A percentile compares a stretch with the other conserved stretches of the same genome.
Conservation (phyloP, 768 basidiomycete species). For the Lactifluus subvellereus region DNA sequence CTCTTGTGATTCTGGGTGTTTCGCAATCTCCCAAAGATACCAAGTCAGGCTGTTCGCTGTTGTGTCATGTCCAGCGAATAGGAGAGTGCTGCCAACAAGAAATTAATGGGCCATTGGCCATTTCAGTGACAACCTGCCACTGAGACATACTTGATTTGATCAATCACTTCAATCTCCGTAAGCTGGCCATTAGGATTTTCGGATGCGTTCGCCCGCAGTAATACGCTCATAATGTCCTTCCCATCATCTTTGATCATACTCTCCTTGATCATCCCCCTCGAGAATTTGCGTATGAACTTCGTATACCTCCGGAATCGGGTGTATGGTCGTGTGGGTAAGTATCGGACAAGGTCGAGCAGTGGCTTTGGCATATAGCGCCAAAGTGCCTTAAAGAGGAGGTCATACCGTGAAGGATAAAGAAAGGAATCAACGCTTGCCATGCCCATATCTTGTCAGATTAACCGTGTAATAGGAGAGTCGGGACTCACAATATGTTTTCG, state of each 20-base stretch:
- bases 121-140: neutral
- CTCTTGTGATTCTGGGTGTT: no score
- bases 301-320: constrained; percentile 10
- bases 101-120: neutral
- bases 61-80: neutral
- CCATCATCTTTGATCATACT: no score
- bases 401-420: no score
- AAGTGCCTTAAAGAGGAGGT: no score
- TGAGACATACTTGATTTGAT: constrained; percentile 17
- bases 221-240: constrained; percentile 26
- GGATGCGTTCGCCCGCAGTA: constrained; percentile 25
- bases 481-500: constrained; percentile 26
- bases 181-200: neutral
- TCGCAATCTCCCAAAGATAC: no score
- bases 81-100: no score
- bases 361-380: no score
- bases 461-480: neutral
- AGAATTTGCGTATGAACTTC: constrained; percentile 12
- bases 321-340: constrained; percentile 16
- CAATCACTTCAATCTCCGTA: no score
- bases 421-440: no score
- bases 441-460: neutral
- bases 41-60: neutral
- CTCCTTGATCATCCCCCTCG: constrained; percentile 9
- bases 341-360: neutral